Conservation (phyloP, 805 yeast genomes). For the Ascoidea rubescens region DNA sequence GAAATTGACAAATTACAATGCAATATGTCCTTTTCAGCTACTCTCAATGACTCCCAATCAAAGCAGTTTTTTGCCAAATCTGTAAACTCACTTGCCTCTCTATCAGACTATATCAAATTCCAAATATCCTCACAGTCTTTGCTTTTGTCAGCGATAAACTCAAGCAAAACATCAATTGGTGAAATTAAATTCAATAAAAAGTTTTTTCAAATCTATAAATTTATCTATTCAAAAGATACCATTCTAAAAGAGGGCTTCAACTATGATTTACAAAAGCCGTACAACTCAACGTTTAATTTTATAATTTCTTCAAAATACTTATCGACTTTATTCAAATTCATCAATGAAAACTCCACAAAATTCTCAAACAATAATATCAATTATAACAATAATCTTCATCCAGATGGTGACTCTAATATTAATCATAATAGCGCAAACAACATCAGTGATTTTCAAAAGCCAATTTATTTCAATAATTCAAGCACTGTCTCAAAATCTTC, state of each 20-base stretch:
- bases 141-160: conserved; percentile 6
- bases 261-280: neutral
- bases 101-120: conserved; percentile 6
- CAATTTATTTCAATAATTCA: neutral
- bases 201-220: conserved; percentile 5
- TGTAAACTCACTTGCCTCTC: conserved; percentile 2
- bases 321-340: conserved; percentile 3
- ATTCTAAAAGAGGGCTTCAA: neutral
- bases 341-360: no score
- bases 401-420: no score
- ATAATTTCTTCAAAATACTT: conserved; percentile 5
- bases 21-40: conserved; percentile 7
- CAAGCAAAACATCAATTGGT: conserved; percentile 4
- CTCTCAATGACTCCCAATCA: conserved; percentile 2
- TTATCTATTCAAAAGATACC: neutral
- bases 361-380: no score
- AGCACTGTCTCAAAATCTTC: neutral
- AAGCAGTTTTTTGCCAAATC: conserved; percentile 6
- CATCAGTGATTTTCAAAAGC: no score
- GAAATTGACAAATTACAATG: no score
- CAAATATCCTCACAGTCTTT: conserved; percentile 2
- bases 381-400: neutral
- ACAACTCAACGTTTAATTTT: conserved; percentile 3
- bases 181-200: conserved; percentile 1
- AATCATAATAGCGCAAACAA: no score